Conservation (phyloP, 2,329 filamentous ascomycete species). For the Cyphellophora attinorum region DNA sequence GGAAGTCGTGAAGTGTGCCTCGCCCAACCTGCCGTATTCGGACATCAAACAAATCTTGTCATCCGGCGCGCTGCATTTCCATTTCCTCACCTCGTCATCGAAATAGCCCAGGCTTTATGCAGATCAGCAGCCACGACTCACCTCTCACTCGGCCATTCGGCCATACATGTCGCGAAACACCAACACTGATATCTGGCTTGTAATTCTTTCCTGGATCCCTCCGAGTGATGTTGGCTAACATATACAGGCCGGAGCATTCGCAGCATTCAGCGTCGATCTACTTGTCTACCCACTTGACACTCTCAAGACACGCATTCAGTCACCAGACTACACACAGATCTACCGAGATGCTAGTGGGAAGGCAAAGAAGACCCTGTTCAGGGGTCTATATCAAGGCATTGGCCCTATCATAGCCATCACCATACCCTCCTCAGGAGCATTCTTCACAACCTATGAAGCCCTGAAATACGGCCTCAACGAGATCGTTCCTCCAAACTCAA, state of each 20-base stretch:
- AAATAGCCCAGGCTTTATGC: too few relatives aligned
- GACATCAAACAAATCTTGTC: too few relatives aligned
- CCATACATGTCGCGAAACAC: conserved; percentile 37
- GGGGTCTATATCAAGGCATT: conserved; percentile 77
- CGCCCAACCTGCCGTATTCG: too few relatives aligned
- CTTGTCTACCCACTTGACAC: conserved; percentile 84
- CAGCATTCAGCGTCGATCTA: conserved; percentile 77
- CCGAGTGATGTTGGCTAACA: background rate
- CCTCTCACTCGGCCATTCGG: too few relatives aligned
- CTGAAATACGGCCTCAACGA: conserved; percentile 55
- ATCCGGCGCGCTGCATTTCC: too few relatives aligned
- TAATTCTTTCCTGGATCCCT: conserved; percentile 26
- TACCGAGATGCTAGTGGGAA: conserved; percentile 37
- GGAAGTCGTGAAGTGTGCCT: too few relatives aligned
- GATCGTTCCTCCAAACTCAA: conserved; percentile 34
- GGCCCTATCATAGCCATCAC: conserved; percentile 79
- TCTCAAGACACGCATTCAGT: conserved; percentile 77
- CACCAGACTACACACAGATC: conserved; percentile 60
- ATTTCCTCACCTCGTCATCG: too few relatives aligned
- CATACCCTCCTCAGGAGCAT: conserved; percentile 78
- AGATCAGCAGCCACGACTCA: too few relatives aligned
- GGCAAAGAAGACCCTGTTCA: conserved; percentile 47
- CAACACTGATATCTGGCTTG: conserved; percentile 48
- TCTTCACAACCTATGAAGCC: conserved; percentile 84
- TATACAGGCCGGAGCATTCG: conserved; percentile 66